Base-by-base conservation (phyloP, 805 yeast genomes). In the Metschnikowia lunata region DNA sequence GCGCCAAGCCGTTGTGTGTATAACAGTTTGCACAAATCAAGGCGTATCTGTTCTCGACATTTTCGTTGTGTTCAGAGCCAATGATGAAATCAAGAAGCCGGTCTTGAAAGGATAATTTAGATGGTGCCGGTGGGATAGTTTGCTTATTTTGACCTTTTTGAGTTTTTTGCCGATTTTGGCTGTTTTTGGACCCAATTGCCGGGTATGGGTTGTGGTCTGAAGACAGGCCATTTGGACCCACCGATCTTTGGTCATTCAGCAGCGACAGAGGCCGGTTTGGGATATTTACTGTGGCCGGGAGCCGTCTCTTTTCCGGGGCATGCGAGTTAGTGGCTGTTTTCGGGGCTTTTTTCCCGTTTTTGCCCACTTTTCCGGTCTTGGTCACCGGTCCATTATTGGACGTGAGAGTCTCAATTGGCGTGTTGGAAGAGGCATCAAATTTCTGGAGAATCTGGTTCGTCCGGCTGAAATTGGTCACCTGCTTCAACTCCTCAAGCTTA, bases 1-100 rank as follows among this genome's bases (percentile, higher is more conserved):
- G 86, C 0, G 95, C 95, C 36, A 87, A 70, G 1, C 96, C 96
- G 57, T 88, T 87, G 62, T 87, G 95, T 13, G 70, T 71, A 18
- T 62, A 66, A 57, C 96, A 87, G n/a, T 71, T 64, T 14, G 57
- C 50, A 59, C 96, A 87, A 12, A 87, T 83, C 51, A 87, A 69
- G 0, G 95, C 95, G 58, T 72, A 84, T 36, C 95, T 63, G 46
- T 67, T 67, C 36, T 78, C 78, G 37, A 79, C 69, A 37, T 76
- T 62, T 55, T 85, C 91, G 61, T 82, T 87, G 40, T 76, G 78
- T 15, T 89, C 91, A 26, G 75, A 64, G 12, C 75, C 76, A 30
- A 70, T 61, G 28, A 71, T 54, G 30, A 62, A 45, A 50, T 71
- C 75, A 23, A 71, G 56, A 5, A 71, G 23, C 30, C 71, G 50